Evolutionary conservation across 176 grass and related monocot genomes (phyloP), one percentile per base, ranked within the genome.

Genomic region (Triticum urartu): DNA sequence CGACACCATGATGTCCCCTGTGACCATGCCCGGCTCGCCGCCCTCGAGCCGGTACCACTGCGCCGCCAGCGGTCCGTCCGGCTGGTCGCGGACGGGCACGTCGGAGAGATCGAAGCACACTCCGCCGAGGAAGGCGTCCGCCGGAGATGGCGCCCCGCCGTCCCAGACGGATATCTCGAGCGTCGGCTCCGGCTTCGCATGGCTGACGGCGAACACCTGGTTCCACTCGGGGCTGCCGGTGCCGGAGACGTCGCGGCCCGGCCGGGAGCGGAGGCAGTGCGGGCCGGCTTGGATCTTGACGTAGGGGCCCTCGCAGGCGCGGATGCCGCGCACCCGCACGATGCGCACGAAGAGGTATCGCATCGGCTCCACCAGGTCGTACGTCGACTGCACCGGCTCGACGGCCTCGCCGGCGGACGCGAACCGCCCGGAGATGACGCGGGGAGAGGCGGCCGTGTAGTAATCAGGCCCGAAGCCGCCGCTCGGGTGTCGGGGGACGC

Each of bases 61-160:
- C 12, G 97, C 92, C 10, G 97, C 94, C 21, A 94, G 89, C 5
- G 92, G 97, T 34, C 94, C 97, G 13, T 94, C 94, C 1, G 97
- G 94, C 79, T 92, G 88, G 40, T 96, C 92, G 18, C 92, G 90
- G 73, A 96, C 90, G 0, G 92, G 97, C 35, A 96, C 94, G 86
- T 99, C 89, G 11, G 97, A 96, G 65, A 99, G 89, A 85, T 99
- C 97, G 65, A 99, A 99, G 92, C 97, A 96, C 67, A 99, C 97
- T 34, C 94, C 97, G 24, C 96, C 94, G 47, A 98, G 88, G 68
- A 98, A 98, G 5, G 83, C 65, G 6, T 93, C 89, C 7, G 59
- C 64, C 0, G 85, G 87, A 5, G 79, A 61, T 7, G 91, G 85
- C 6, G 84, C 87, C 1, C 86, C 87, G 4, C 85, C 84, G 67